Percentiles rank a stretch among this genome's conserved stretches.
These are phyloP conservation scores for Sporisorium sorghi DNA, from an alignment of 1,284 basidiomycete species.

Conservation along the genomic window DNA sequence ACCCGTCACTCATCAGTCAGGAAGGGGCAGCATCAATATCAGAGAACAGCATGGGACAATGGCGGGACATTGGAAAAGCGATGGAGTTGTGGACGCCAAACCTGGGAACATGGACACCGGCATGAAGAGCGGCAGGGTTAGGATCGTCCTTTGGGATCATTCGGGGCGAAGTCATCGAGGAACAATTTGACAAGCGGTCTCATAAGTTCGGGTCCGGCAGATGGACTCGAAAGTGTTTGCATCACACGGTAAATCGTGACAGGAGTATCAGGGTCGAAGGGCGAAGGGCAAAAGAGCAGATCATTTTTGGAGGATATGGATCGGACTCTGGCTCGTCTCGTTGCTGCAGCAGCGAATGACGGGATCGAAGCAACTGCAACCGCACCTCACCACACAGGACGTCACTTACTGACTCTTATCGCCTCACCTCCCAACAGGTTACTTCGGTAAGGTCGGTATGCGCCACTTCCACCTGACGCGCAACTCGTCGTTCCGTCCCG, in stretches of 20 bases:
- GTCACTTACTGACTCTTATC: slow-evolving; percentile 12
- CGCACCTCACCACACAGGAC: background rate
- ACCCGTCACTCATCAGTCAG: background rate
- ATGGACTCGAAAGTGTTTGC: too few species aligned
- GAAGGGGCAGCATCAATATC: background rate
- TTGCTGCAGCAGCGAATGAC: background rate
- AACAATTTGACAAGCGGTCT: too few species aligned
- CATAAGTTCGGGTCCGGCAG: background rate
- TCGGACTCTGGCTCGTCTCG: background rate
- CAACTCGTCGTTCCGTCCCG: slow-evolving; percentile 89
- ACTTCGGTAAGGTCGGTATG: slow-evolving; percentile 97
- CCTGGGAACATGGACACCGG: too few species aligned
- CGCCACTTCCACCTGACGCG: slow-evolving; percentile 94
- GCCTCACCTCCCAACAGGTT: slow-evolving; percentile 74
- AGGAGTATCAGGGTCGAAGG: too few species aligned
- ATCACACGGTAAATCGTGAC: too few species aligned
- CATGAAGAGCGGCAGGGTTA: too few species aligned
- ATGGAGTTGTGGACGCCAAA: background rate
- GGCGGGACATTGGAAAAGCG: background rate
- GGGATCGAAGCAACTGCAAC: background rate
- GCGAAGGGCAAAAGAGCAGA: too few species aligned
- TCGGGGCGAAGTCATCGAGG: background rate
- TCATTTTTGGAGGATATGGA: background rate
- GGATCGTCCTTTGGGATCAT: too few species aligned
- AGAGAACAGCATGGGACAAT: background rate